Base-by-base conservation (phyloP, 176 grass and related monocot genomes). In the Triticum turgidum region DNA sequence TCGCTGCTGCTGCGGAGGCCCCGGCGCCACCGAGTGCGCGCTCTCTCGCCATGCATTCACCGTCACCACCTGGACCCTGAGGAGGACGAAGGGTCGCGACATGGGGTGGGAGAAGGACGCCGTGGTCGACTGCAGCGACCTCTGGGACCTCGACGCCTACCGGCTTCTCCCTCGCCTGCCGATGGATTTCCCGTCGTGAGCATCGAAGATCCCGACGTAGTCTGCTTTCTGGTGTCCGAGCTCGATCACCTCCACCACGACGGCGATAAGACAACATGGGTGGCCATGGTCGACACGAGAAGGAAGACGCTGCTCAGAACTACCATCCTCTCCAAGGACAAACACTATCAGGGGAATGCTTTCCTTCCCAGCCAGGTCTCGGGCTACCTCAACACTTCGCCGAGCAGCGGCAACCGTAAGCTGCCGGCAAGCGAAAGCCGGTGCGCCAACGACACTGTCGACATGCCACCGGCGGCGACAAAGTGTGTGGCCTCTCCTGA, bases 41-140 rank as follows among this genome's bases (percentile, higher is more conserved):
- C 11, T 13, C 27, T 73, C 70, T 15, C n/a, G n/a, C 39, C 70
- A 45, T 41, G 70, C 70, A n/a, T 45, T 45, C 70, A 73, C n/a
- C 70, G 39, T 73, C 70, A 45, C 70, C 11, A 73, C 39, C 27
- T 84, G 82, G 37, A 63, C 5, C 69, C 61, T 18, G 44, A 42
- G 37, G 37, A 49, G 13, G 10, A 41, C 61, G 11, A 39, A 63
- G 38, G 25, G 6, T n/a, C 35, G 1, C 33, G 25, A 3, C 59
- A 25, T 84, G 71, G 70, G 38, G 21, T 74, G 71, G 71, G 71
- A 74, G 58, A 34, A 84, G 44, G 82, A 84, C 2, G 39, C 25
- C 0, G 58, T 24, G 71, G 41, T 84, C 11, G 27, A 76, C 70
- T 14, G 58, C 18, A 41, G 69, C 58, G 59, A 84, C 24, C 6